phyloP scores from a whole-genome alignment of 2,329 filamentous ascomycete species.

The Leptosphaerulina australis region DNA sequence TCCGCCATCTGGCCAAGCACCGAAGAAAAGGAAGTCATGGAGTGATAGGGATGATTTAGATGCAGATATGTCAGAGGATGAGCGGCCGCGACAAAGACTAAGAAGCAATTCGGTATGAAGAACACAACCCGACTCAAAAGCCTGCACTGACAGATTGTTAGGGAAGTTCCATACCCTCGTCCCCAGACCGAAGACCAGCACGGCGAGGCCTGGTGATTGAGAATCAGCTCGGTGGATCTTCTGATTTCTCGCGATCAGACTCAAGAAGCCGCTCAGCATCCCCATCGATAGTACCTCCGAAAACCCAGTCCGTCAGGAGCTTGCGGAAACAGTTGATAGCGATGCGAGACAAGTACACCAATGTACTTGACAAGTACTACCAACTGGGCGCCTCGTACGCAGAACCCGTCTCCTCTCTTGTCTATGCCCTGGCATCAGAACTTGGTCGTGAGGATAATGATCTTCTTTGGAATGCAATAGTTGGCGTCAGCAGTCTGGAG shows the following conservation, averaged over 20 bases:
- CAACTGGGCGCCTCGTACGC: slow-evolving; percentile 86
- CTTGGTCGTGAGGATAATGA: slow-evolving; percentile 97
- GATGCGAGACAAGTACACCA: slow-evolving; percentile 77
- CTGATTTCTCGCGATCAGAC: slow-evolving; percentile 50
- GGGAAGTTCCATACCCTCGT: slow-evolving; percentile 67
- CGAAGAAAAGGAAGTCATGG: slow-evolving; percentile 51
- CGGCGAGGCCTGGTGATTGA: slow-evolving; percentile 61
- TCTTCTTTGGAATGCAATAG: slow-evolving; percentile 90
- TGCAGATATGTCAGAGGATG: slow-evolving; percentile 70
- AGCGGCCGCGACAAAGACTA: slow-evolving; percentile 77
- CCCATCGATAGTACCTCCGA: slow-evolving; percentile 50
- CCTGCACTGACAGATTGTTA: slow-evolving; percentile 41
- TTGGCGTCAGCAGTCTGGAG: slow-evolving; percentile 93
- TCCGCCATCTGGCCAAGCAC: slow-evolving; percentile 45
- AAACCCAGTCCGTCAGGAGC: slow-evolving; percentile 71
- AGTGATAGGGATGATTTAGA: slow-evolving; percentile 66
- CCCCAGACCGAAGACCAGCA: slow-evolving; percentile 65
- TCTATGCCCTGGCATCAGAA: slow-evolving; percentile 93
- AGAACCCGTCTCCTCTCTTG: slow-evolving; percentile 90
- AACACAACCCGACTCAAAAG: background rate
- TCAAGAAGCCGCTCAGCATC: slow-evolving; percentile 47
- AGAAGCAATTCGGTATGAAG: slow-evolving; percentile 84
- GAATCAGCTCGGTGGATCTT: slow-evolving; percentile 42
- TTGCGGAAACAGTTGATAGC: slow-evolving; percentile 75
- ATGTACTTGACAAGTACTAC: slow-evolving; percentile 81